phyloP scores from a whole-genome alignment of 2,329 filamentous ascomycete species.

The Trichoderma semiorbis region DNA sequence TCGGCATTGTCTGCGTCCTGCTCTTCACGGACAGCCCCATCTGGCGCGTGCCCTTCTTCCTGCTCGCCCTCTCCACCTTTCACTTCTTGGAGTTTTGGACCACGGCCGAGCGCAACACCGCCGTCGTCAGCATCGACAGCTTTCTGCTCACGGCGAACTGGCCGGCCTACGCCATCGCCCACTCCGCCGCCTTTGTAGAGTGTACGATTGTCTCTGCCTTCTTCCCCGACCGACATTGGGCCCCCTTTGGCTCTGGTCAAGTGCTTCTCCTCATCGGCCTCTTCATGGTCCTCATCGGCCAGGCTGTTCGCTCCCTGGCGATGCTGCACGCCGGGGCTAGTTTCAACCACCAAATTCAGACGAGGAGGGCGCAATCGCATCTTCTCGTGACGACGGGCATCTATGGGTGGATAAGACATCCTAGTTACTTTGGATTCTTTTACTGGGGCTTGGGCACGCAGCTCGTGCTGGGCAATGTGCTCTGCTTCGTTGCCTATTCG shows the following conservation, averaged over 20 bases:
- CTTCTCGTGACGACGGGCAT: constrained; percentile 78
- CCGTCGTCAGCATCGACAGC: constrained; percentile 65
- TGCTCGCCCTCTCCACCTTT: constrained; percentile 68
- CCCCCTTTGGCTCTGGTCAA: constrained; percentile 42
- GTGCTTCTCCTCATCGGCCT: constrained; percentile 57
- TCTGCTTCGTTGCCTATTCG: constrained; percentile 73
- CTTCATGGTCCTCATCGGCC: constrained; percentile 63
- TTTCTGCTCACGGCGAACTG: constrained; percentile 88
- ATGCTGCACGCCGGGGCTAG: constrained; percentile 87
- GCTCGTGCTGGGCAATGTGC: constrained; percentile 76
- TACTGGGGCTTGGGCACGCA: constrained; percentile 98
- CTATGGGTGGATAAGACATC: constrained; percentile 75
- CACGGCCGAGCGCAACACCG: constrained; percentile 80
- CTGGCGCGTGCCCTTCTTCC: constrained; percentile 66
- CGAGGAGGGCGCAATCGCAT: constrained; percentile 64
- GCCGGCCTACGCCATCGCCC: constrained; percentile 77
- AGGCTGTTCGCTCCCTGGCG: constrained; percentile 71
- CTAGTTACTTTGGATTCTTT: constrained; percentile 96
- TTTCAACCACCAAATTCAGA: constrained; percentile 87
- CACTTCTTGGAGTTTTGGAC: constrained; percentile 97
- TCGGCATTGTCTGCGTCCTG: constrained; percentile 32
- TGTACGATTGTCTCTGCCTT: constrained; percentile 59
- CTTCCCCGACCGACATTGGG: constrained; percentile 49
- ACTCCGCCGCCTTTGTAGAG: constrained; percentile 70
- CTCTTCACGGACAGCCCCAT: constrained; percentile 42